These are phyloP conservation scores for Bocquillonia castaneifolia DNA, from an alignment of 441 rosid genomes.

Conservation along the genomic window DNA sequence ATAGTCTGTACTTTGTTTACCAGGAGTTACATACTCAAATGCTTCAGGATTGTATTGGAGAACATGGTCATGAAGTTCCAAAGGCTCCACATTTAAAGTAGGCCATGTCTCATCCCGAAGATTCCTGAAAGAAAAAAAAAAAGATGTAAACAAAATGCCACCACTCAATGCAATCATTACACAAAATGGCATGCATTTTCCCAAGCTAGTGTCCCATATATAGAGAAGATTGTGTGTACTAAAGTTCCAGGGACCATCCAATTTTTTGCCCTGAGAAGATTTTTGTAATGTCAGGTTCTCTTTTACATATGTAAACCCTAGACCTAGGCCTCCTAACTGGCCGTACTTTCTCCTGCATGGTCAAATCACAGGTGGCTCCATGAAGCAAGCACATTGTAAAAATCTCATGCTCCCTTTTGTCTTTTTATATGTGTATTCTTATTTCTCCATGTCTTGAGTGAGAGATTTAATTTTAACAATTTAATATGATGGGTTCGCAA, in stretches of 20 bases:
- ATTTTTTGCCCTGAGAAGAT: neutral
- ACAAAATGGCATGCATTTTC: neutral
- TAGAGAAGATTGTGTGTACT: neutral
- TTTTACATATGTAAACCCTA: neutral
- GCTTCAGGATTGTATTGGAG: conserved; percentile 65
- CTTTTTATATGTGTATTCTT: neutral
- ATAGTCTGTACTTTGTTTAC: conserved; percentile 53
- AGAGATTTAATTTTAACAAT: neutral
- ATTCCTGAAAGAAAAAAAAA: conserved; percentile 42
- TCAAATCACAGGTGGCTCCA: neutral
- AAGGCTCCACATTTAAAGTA: conserved; percentile 41
- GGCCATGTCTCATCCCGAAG: conserved; percentile 50
- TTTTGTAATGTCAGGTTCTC: neutral
- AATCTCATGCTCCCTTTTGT: neutral
- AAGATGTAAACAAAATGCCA: neutral
- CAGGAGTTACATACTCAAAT: conserved; percentile 76
- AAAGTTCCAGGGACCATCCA: neutral
- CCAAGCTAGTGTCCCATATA: neutral
- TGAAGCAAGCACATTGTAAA: neutral
- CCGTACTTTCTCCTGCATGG: neutral
- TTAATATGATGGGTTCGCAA: neutral
- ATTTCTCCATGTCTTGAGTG: neutral
- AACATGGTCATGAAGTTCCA: conserved; percentile 62
- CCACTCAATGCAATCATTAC: neutral
- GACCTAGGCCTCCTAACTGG: neutral